Evolutionary conservation across 495 filamentous ascomycete genomes (phyloP).

Genomic region (Podospora appendiculata): DNA sequence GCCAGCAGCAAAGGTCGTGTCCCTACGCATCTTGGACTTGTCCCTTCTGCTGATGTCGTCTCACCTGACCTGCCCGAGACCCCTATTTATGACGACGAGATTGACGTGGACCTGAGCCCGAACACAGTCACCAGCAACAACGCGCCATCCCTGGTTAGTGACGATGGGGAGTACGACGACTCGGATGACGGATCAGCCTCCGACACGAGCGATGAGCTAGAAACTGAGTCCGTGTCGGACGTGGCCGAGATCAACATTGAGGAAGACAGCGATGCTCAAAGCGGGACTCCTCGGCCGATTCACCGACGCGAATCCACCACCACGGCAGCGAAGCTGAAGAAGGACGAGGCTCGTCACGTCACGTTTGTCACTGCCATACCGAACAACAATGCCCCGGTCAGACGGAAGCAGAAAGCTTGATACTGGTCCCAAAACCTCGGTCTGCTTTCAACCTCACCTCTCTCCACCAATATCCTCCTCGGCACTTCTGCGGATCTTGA

Average conservation of each 20-base stretch:
- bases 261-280: conserved; percentile 29
- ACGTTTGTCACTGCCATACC: conserved; percentile 35
- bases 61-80: conserved; percentile 27
- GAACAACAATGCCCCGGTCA: conserved; percentile 22
- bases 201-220: conserved; percentile 33
- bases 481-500: too few species aligned
- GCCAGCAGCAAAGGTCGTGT: conserved; percentile 47
- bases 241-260: conserved; percentile 43
- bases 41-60: background rate
- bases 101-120: conserved; percentile 65
- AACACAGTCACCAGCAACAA: conserved; percentile 71
- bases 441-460: too few species aligned
- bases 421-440: too few species aligned
- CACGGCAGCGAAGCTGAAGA: conserved; percentile 29
- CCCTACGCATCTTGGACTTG: conserved; percentile 7
- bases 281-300: conserved; percentile 27
- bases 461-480: too few species aligned
- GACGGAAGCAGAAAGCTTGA: conserved; percentile 20
- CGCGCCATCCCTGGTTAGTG: conserved; percentile 80
- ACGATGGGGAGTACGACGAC: conserved; percentile 72
- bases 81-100: conserved; percentile 38
- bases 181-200: conserved; percentile 39
- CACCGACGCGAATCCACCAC: conserved; percentile 13
- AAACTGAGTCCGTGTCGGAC: conserved; percentile 36
- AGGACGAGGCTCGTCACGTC: conserved; percentile 38